Percentiles rank a stretch among this genome's conserved stretches.
phyloP scores from a whole-genome alignment of 768 basidiomycete genomes.

The Lactarius hatsudake region DNA sequence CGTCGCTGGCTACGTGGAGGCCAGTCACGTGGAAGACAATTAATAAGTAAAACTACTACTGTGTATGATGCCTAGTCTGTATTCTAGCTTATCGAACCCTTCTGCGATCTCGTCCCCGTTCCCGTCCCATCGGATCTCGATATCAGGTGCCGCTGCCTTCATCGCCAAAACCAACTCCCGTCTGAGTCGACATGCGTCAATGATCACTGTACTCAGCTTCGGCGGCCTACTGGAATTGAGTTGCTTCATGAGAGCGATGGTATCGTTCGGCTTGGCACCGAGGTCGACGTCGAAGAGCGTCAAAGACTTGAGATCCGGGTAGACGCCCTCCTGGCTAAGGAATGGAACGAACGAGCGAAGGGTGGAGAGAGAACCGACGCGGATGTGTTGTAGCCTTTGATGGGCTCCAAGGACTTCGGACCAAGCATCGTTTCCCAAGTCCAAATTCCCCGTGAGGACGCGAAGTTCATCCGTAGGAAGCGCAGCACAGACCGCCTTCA shows the following conservation, averaged over 20 bases:
- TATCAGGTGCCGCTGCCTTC: background rate
- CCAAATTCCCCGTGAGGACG: constrained; percentile 13
- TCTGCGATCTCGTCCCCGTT: background rate
- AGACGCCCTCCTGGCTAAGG: constrained; percentile 7
- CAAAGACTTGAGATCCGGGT: constrained; percentile 17
- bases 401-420: constrained; percentile 11
- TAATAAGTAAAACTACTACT: background rate
- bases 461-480: constrained; percentile 14
- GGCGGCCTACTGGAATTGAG: constrained; percentile 12
- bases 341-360: constrained; percentile 12
- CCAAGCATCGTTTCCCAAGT: constrained; percentile 17
- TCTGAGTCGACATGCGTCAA: constrained; percentile 11
- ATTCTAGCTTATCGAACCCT: background rate
- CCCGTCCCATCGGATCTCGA: constrained; percentile 20
- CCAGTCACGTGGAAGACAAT: constrained; percentile 11
- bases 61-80: background rate
- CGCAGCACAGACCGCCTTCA: constrained; percentile 13
- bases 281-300: constrained; percentile 8
- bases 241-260: background rate
- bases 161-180: constrained; percentile 6
- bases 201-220: constrained; percentile 6
- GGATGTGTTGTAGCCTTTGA: constrained; percentile 11
- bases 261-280: background rate
- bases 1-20: constrained; percentile 19
- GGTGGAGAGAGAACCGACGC: constrained; percentile 13